Conservation (phyloP, 345 rosid species). For the Stellera chamaejasme region DNA sequence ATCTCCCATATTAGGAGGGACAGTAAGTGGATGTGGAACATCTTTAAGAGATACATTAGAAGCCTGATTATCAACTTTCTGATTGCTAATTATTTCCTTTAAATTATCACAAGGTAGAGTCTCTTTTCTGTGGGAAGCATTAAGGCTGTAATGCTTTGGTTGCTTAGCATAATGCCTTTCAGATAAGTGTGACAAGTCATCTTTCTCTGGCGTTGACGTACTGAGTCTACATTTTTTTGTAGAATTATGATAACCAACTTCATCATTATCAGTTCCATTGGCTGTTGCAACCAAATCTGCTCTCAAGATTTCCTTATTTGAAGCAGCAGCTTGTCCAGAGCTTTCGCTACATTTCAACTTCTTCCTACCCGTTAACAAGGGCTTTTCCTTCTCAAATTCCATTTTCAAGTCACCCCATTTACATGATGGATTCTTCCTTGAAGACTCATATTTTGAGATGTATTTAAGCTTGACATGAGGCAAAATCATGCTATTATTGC, state of each 20-base stretch:
- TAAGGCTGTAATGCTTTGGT: conserved; percentile 16
- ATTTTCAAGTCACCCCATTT: conserved; percentile 11
- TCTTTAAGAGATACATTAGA: conserved; percentile 19
- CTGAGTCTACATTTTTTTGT: conserved; percentile 18
- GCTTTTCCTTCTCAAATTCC: conserved; percentile 23
- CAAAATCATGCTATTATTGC: conserved; percentile 12
- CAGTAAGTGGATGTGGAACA: conserved; percentile 13
- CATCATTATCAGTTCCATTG: conserved; percentile 10
- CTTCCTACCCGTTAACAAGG: conserved; percentile 23
- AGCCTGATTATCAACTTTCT: conserved; percentile 18
- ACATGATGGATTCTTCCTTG: conserved; percentile 14
- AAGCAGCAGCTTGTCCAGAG: conserved; percentile 13
- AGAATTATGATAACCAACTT: conserved; percentile 18
- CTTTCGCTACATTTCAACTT: conserved; percentile 26
- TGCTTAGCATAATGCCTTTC: conserved; percentile 18
- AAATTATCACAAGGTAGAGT: conserved; percentile 17
- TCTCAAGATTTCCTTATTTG: conserved; percentile 20
- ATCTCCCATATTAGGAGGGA: conserved; percentile 17
- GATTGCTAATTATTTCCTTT: conserved; percentile 25
- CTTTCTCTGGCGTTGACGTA: conserved; percentile 23
- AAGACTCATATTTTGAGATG: conserved; percentile 15
- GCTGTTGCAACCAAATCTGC: conserved; percentile 19
- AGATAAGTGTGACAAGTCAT: conserved; percentile 1
- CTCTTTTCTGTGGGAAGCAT: conserved; percentile 16
- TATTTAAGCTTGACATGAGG: conserved; percentile 17